phyloP scores from a whole-genome alignment of 2,329 filamentous ascomycete species.

The Piedraia hortae region DNA sequence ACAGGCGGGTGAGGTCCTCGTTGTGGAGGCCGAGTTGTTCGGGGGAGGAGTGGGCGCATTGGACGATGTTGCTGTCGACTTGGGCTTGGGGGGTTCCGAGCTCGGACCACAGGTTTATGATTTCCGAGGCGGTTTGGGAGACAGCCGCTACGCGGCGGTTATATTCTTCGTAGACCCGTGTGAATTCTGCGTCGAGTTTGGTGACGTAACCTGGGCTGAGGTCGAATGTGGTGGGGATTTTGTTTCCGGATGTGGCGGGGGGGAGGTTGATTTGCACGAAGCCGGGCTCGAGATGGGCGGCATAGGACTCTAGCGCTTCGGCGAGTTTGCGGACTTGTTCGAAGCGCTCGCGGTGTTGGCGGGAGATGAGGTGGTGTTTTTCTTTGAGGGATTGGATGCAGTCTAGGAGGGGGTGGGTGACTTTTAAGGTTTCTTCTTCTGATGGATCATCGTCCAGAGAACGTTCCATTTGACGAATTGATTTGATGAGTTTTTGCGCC shows the following conservation, averaged over 20 bases:
- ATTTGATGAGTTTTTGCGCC: constrained; percentile 56
- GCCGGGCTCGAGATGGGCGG: constrained; percentile 70
- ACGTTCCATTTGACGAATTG: constrained; percentile 78
- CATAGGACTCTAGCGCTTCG: constrained; percentile 82
- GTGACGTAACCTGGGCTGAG: constrained; percentile 75
- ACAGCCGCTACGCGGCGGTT: constrained; percentile 54
- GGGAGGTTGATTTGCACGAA: constrained; percentile 71
- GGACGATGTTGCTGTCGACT: constrained; percentile 64
- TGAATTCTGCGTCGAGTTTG: constrained; percentile 70
- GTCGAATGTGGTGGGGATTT: constrained; percentile 60
- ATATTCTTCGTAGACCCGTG: constrained; percentile 89
- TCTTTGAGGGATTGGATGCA: constrained; percentile 64
- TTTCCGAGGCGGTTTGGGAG: constrained; percentile 47
- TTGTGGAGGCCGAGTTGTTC: constrained; percentile 84
- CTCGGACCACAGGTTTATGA: constrained; percentile 87
- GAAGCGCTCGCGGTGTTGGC: constrained; percentile 68
- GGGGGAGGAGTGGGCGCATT: constrained; percentile 67
- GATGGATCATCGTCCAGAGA: constrained; percentile 54
- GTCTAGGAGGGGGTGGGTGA: constrained; percentile 58
- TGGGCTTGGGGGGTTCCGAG: constrained; percentile 82
- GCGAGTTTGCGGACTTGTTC: constrained; percentile 93
- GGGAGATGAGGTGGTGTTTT: constrained; percentile 54
- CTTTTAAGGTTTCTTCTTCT: constrained; percentile 36
- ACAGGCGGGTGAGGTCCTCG: constrained; percentile 51
- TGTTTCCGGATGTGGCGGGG: constrained; percentile 48